Conservation (phyloP, 2,329 filamentous ascomycete species). For the Rosellinia necatrix region DNA sequence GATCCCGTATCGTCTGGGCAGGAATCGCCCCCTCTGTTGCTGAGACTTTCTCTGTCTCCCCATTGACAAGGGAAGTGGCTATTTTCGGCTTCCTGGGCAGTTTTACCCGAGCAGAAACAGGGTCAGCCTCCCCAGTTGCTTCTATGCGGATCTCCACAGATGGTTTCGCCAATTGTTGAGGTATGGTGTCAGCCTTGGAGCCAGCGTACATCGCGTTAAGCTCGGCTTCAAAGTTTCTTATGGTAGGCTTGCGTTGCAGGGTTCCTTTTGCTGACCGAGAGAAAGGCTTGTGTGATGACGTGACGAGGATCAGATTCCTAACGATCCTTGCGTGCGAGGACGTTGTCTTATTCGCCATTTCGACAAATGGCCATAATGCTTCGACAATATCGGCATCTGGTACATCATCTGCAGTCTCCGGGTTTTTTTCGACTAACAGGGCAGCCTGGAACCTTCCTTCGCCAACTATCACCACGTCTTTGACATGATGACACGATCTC, state of each 20-base stretch:
- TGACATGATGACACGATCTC: slow-evolving; percentile 8
- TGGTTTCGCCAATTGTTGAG: neutral
- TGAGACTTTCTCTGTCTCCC: neutral
- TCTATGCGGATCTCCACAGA: neutral
- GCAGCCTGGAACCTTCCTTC: slow-evolving; percentile 18
- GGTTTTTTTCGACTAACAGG: slow-evolving; percentile 12
- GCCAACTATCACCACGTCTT: slow-evolving; percentile 16
- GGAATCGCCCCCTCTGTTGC: neutral
- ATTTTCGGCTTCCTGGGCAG: neutral
- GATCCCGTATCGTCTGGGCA: neutral
- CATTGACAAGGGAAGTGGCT: neutral
- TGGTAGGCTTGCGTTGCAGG: slow-evolving; percentile 13
- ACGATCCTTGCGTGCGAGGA: slow-evolving; percentile 13
- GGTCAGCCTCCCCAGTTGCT: neutral
- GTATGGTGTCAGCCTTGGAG: neutral
- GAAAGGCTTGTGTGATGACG: slow-evolving; percentile 9
- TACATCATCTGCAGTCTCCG: neutral
- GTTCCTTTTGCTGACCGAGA: slow-evolving; percentile 17
- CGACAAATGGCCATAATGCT: slow-evolving; percentile 14
- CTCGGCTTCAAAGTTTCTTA: slow-evolving; percentile 8
- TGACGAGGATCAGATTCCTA: slow-evolving; percentile 1
- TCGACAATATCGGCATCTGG: slow-evolving; percentile 4
- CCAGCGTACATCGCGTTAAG: slow-evolving; percentile 7
- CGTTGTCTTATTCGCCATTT: slow-evolving; percentile 12
- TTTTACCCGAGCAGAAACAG: neutral